Evolutionary conservation across 73 alveolate species (phyloP).

Genomic region (Tetrahymena thermophila): DNA sequence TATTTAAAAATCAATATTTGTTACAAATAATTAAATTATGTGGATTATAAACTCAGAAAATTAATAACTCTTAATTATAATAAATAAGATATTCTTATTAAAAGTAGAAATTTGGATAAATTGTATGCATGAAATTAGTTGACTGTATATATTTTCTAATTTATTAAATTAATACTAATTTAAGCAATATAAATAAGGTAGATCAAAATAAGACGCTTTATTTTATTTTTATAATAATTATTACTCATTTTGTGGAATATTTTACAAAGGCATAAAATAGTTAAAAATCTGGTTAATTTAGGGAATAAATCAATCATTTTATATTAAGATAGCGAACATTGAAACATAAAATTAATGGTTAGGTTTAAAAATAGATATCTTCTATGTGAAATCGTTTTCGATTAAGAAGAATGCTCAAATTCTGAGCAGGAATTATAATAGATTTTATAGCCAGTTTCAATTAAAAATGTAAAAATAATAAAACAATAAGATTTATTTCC

Average conservation of each 20-base stretch:
- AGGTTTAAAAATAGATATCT: conserved; percentile 38
- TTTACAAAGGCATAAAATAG: neutral
- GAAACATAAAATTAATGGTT: neutral
- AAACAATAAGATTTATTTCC: neutral
- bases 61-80: neutral
- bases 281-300: too few relatives aligned
- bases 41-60: neutral
- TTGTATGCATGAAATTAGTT: neutral
- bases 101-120: neutral
- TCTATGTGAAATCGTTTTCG: conserved; percentile 18
- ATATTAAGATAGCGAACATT: neutral
- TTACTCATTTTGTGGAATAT: neutral
- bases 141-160: neutral
- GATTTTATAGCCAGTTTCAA: neutral
- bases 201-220: neutral
- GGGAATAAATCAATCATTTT: neutral
- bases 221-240: too few relatives aligned
- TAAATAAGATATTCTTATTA: neutral
- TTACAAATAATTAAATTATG: neutral
- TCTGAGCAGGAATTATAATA: neutral
- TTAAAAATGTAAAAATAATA: neutral
- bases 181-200: neutral
- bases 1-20: neutral
- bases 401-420: neutral
- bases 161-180: neutral